Evolutionary conservation across 371 early-diverging fungal species (phyloP).

Genomic region (Chytridium lagenaria): DNA sequence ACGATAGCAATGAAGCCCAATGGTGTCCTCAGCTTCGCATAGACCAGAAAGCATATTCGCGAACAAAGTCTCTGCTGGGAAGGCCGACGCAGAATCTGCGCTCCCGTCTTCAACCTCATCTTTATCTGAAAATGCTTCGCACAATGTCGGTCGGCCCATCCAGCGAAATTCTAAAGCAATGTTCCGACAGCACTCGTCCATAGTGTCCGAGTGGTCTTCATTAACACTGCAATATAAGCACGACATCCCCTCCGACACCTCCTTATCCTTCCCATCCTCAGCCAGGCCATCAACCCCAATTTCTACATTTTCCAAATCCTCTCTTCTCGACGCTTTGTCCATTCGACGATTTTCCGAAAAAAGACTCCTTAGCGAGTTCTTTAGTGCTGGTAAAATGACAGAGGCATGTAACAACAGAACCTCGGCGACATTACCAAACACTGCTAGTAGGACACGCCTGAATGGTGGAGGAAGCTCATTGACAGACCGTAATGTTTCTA

Average conservation of each 20-base stretch:
- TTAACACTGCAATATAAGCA: background rate
- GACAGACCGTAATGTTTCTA: background rate
- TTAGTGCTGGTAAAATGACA: background rate
- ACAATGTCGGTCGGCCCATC: background rate
- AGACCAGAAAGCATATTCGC: background rate
- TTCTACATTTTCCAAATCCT: background rate
- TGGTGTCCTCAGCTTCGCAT: background rate
- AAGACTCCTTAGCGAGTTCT: background rate
- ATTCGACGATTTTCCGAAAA: background rate
- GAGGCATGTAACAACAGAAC: background rate
- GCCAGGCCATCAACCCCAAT: background rate
- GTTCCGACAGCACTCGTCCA: background rate
- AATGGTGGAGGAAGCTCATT: background rate
- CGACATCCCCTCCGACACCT: background rate
- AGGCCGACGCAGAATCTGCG: background rate
- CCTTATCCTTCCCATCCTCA: background rate
- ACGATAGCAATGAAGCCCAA: background rate
- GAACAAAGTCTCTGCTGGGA: background rate
- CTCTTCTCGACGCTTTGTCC: background rate
- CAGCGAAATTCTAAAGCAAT: conserved; percentile 4
- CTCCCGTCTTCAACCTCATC: background rate
- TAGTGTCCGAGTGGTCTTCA: conserved; percentile 1
- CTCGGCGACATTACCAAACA: conserved; percentile 14
- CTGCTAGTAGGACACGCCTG: background rate
- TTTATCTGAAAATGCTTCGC: background rate